A percentile compares a stretch with the other conserved stretches of the same genome.
Evolutionary conservation across 257 asterid genomes (phyloP).

Genomic region (Solanum virginianum): DNA sequence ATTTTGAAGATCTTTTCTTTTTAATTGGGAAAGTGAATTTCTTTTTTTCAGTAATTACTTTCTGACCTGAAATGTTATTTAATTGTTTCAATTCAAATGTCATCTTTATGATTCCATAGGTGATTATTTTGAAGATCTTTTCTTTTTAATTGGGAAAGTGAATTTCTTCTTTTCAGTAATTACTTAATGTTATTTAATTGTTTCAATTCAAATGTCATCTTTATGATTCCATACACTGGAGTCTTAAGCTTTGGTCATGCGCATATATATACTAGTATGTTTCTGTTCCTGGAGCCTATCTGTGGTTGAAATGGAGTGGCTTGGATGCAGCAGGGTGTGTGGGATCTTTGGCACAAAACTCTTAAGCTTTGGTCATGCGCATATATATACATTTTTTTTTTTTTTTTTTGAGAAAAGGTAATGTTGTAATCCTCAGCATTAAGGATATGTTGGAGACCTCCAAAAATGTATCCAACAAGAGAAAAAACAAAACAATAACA

Average conservation of each 20-base stretch:
- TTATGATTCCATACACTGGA: background rate
- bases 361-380: background rate
- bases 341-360: background rate
- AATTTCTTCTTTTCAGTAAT: background rate
- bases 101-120: constrained; percentile 22
- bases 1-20: background rate
- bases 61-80: background rate
- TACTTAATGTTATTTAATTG: background rate
- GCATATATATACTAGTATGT: background rate
- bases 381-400: background rate
- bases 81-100: background rate
- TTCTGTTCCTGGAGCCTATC: background rate
- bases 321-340: background rate
- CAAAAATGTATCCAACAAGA: too few species aligned
- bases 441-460: too few species aligned
- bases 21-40: background rate
- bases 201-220: background rate
- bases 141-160: background rate
- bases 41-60: background rate
- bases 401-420: too few species aligned
- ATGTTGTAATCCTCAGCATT: too few species aligned
- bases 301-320: background rate
- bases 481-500: too few species aligned
- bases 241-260: background rate
- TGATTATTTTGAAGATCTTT: background rate